Base-by-base conservation (phyloP, 2,329 filamentous ascomycete species). In the Colletotrichum godetiae region DNA sequence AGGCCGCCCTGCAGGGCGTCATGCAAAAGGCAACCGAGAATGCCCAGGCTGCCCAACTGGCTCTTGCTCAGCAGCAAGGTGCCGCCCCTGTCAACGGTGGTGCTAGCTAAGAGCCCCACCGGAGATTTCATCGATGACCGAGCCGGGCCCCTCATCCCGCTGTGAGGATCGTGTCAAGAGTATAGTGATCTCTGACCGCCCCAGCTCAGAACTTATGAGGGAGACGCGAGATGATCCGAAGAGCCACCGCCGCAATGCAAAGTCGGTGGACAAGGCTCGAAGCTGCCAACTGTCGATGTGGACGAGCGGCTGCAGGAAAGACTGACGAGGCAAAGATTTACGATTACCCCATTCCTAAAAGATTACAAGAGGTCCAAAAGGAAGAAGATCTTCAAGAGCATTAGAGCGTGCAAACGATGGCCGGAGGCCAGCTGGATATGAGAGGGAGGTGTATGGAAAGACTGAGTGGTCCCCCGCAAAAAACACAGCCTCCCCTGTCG, bases 1-100 rank as follows among this genome's bases (percentile, higher is more conserved):
- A 97, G 81, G 89, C 89, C 75, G 88, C 97, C 61, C 90, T 98
- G 75, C 92, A 97, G 81, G 89, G 87, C 27, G 94, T 96, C 68
- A 90, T 97, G 82, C 94, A 93, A 68, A 88, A 88, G 77, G 84
- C 84, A 2, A 82, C 86, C 65, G 84, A 86, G 76, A 82, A 85
- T 65, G 84, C 83, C 24, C 78, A 83, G 74, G 78, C 81, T 70
- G 79, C 80, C 65, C 69, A 75, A 64, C 52, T 78, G 57, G 77
- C 78, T 13, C 76, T 78, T 35, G 76, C 76, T n/a, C 76, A 77
- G 37, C 66, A 74, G 73, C 76, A 75, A 75, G 73, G 78, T 77
- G 42, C 78, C 74, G 68, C 76, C 60, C 61, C 62, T 13, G 65
- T 75, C 37, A 76, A 77, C 42, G 75, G 72, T 6, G 74, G 76